Base-by-base conservation (phyloP, 805 yeast species). In the Hanseniaspora lindneri region DNA sequence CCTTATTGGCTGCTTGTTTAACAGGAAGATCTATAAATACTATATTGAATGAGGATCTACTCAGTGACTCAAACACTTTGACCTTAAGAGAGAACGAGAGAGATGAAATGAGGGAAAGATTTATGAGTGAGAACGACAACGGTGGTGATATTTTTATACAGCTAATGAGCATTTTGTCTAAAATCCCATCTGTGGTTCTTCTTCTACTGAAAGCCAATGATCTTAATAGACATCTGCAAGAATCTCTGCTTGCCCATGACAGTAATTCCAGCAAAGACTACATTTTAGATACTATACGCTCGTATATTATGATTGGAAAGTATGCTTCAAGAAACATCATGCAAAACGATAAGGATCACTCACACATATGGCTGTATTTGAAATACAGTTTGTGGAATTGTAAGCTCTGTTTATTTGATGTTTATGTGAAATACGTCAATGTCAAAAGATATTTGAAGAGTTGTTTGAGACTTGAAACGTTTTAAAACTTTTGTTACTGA, bases 191-290 rank as follows among this genome's bases (percentile, higher is more conserved):
- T 39, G 77, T 88, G 16, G 95, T 92, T 20, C 63, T 92, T 25
- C 70, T 92, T 52, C 84, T 92, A 41, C 68, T 92, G 58, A 92
- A 92, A 60, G 94, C 99, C 0, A 92, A 92, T 61, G 99, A 92
- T 66, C 70, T 92, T 44, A 86, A 95, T 0, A 72, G 99, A 57
- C 81, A 79, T 56, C 68, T 92, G 41, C 98, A 92, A 63, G 97
- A 89, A 58, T 70, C 75, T 49, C 70, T 89, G 49, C 21, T 46
- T 5, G 37, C 49, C 0, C 41, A 39, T 25, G 49, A 39, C 25
- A 19, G 16, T 7, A 39, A 33, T 14, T n/a, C 36, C 13, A 25
- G 19, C 16, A 29, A 27, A 10, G 39, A 39, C 5, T 46, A 46
- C 13, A 16, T 46, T 3, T 14, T 46, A 20, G 41, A 46, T 19